Percentiles rank a stretch among this genome's conserved stretches.
Conservation (phyloP, 2,329 filamentous ascomycete genomes). For the Aspergillus oerlinghausenensis region DNA sequence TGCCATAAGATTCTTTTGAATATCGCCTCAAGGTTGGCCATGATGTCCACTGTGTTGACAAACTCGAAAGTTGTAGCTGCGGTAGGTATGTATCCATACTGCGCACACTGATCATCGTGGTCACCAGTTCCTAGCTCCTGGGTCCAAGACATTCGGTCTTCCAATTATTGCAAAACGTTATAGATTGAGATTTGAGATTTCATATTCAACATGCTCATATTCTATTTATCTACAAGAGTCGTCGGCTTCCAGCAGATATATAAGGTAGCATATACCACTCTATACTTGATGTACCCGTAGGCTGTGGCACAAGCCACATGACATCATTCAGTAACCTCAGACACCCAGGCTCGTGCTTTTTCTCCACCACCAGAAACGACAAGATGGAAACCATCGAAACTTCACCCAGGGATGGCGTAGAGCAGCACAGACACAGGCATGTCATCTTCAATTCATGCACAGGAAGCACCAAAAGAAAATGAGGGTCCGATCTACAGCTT, state of each 20-base stretch:
- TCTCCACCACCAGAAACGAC: not conserved
- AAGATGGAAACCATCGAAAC: not conserved
- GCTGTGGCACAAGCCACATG: not conserved
- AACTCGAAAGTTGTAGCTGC: not conserved
- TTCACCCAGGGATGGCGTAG: not conserved
- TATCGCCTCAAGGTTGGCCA: too few species aligned
- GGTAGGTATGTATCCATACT: too few species aligned
- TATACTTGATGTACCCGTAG: not conserved
- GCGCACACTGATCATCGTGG: not conserved
- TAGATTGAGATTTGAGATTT: not conserved
- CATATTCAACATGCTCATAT: not conserved
- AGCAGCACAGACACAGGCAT: too few species aligned
- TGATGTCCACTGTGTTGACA: not conserved
- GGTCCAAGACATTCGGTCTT: not conserved
- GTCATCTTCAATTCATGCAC: not conserved
- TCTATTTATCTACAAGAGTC: not conserved
- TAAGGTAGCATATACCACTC: too few species aligned
- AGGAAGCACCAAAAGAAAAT: not conserved
- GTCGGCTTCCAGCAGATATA: not conserved
- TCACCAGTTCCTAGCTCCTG: not conserved
- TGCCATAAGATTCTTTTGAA: not conserved
- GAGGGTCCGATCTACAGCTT: not conserved
- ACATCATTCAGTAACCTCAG: not conserved
- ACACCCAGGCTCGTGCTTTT: not conserved
- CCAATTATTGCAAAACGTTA: not conserved